Conservation (phyloP, 148 eudicot species). For the Oxyria digyna region DNA sequence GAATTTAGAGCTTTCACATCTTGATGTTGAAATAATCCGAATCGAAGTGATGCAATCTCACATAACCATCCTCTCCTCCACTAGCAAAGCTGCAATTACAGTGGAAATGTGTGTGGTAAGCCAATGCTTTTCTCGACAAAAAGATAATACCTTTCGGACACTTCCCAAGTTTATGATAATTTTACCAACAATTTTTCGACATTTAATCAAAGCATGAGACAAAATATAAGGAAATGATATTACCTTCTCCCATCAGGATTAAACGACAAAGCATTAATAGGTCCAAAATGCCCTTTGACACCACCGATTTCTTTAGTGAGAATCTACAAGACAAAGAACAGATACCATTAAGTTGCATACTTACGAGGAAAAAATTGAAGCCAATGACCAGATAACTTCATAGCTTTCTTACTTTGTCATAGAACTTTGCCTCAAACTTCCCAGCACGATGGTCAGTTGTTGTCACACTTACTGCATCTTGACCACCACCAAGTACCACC, state of each 20-base stretch:
- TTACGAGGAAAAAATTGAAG: background rate
- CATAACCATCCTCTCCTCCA: constrained; percentile 97
- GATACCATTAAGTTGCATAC: constrained; percentile 13
- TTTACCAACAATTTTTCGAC: no score
- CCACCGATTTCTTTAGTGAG: constrained; percentile 81
- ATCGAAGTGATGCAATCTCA: constrained; percentile 82
- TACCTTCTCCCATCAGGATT: constrained; percentile 98
- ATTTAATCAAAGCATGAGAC: no score
- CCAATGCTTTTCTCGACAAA: no score
- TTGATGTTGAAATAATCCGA: constrained; percentile 64
- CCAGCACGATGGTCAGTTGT: constrained; percentile 91
- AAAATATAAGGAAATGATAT: background rate
- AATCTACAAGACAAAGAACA: constrained; percentile 27
- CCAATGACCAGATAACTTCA: background rate
- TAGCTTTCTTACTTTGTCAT: constrained; percentile 50
- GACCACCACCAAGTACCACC: constrained; percentile 99
- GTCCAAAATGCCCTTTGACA: constrained; percentile 95
- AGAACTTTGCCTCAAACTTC: constrained; percentile 90
- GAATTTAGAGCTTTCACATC: constrained; percentile 25
- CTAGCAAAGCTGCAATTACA: constrained; percentile 72
- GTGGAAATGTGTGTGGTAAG: no score
- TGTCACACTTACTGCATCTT: constrained; percentile 72
- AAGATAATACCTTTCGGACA: no score
- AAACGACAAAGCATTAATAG: constrained; percentile 90
- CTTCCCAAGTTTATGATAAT: no score